phyloP scores from a whole-genome alignment of 352 stramenopile species.

The Elongisporangium undulatum region DNA sequence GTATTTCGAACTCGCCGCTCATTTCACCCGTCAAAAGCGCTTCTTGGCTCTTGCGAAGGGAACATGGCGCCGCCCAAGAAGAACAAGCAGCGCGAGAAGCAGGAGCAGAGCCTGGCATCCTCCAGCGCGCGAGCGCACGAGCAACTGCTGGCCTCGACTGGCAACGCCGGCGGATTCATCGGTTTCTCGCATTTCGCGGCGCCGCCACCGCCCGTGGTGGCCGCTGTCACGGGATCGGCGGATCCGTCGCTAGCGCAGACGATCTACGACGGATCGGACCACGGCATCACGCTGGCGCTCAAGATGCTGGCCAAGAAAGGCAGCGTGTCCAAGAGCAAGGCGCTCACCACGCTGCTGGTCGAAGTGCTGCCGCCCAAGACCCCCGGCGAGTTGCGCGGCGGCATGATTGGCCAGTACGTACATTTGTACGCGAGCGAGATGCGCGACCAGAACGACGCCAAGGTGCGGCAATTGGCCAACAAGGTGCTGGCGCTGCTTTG shows the following conservation, averaged over 20 bases:
- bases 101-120: constrained; percentile 76
- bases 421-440: constrained; percentile 79
- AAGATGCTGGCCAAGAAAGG: constrained; percentile 87
- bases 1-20: neutral
- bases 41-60: neutral
- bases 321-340: constrained; percentile 78
- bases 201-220: constrained; percentile 9
- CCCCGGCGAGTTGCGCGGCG: constrained; percentile 43
- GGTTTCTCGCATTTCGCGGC: constrained; percentile 69
- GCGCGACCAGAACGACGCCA: constrained; percentile 80
- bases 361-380: constrained; percentile 61
- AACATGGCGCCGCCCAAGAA: constrained; percentile 44
- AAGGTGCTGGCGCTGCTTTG: constrained; percentile 57
- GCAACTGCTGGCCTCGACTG: constrained; percentile 33
- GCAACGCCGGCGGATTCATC: constrained; percentile 42
- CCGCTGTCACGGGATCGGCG: constrained; percentile 10
- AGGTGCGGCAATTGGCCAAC: constrained; percentile 72
- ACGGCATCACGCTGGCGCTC: constrained; percentile 70
- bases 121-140: constrained; percentile 76
- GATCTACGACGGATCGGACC: constrained; percentile 77
- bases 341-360: constrained; percentile 50
- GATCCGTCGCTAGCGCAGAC: constrained; percentile 21
- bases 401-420: constrained; percentile 71
- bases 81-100: constrained; percentile 87
- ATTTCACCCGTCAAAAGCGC: neutral